Conservation (phyloP, 2,329 filamentous ascomycete species). For the Cercospora sojina region DNA sequence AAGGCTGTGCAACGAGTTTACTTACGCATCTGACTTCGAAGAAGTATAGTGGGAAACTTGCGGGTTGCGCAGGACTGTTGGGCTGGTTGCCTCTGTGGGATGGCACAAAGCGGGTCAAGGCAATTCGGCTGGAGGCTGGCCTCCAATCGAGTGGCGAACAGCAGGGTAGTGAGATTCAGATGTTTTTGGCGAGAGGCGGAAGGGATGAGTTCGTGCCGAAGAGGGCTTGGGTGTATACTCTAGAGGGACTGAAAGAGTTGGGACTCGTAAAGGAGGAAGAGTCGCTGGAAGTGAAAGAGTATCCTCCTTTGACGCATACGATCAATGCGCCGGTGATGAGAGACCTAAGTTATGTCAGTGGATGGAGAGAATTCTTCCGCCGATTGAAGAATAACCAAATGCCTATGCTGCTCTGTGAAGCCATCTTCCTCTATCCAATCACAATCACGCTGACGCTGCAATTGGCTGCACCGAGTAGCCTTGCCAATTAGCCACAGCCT, state of each 20-base stretch:
- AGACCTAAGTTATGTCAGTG: not conserved
- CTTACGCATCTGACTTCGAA: slow-evolving; percentile 44
- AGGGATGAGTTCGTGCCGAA: slow-evolving; percentile 49
- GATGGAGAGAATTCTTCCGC: not conserved
- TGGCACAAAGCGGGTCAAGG: not conserved
- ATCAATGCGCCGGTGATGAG: not conserved
- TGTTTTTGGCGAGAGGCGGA: slow-evolving; percentile 50
- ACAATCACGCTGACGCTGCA: not conserved
- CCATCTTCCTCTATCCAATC: not conserved
- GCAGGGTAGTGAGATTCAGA: not conserved
- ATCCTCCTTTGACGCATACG: not conserved
- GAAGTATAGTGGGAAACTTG: slow-evolving; percentile 44
- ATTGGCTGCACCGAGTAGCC: not conserved
- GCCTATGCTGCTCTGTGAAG: not conserved
- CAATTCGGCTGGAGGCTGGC: not conserved
- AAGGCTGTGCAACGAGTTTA: slow-evolving; percentile 49
- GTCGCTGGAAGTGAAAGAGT: not conserved
- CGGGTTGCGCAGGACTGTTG: slow-evolving; percentile 42
- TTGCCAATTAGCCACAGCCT: not conserved
- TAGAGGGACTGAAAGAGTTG: not conserved
- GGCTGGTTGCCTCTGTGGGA: slow-evolving; percentile 48
- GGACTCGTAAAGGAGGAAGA: not conserved
- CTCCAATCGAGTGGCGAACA: not conserved
- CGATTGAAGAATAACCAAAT: not conserved
- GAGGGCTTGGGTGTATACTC: slow-evolving; percentile 33